Evolutionary conservation across 2,329 filamentous ascomycete genomes (phyloP), one percentile per base, ranked within the genome.

Genomic region (Rhinocladiella mackenziei): DNA sequence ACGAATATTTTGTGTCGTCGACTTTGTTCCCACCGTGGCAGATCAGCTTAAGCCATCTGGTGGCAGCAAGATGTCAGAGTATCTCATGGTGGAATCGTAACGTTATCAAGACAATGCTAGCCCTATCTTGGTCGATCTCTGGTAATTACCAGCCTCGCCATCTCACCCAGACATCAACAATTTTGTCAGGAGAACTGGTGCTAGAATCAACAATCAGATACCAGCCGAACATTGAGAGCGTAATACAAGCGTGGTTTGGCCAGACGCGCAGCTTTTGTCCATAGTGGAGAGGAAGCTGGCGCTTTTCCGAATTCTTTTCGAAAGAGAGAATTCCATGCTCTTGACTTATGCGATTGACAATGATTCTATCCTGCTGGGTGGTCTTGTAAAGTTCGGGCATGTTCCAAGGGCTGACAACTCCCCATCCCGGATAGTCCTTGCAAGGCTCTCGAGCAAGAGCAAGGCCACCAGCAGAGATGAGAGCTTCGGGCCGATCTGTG

Each of bases 241-340:
- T 77, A 55, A 91, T 83, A 61, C 86, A 92, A 25, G 85, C 80
- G 66, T 92, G 86, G 56, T 91, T 91, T 0, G 86, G 85, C 80
- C 83, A 89, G 5, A 91, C 68, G 45, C 79, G 71, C 18, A 89
- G 65, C 57, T 79, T 78, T 58, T 87, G 76, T 0, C 86, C 85
- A 22, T 86, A 68, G 2, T 63, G 51, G 45, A 87, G 59, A 34
- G 66, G 59, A 35, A 74, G 64, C n/a, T 69, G 62, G 8, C 69
- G 62, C 19, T 53, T 53, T 1, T 60, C 42, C 3, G 36, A 3
- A 26, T 28, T 18, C 0, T 71, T 72, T 9, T 68, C 65, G 78
- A 83, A 88, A 1, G 68, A 71, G 56, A 91, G 59, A 41, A 88
- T 79, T 0, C 83, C 84, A 65, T 91, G 86, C 65, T 92, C 86